phyloP scores from a whole-genome alignment of 2,329 filamentous ascomycete species.

The Ophiostoma sp. region DNA sequence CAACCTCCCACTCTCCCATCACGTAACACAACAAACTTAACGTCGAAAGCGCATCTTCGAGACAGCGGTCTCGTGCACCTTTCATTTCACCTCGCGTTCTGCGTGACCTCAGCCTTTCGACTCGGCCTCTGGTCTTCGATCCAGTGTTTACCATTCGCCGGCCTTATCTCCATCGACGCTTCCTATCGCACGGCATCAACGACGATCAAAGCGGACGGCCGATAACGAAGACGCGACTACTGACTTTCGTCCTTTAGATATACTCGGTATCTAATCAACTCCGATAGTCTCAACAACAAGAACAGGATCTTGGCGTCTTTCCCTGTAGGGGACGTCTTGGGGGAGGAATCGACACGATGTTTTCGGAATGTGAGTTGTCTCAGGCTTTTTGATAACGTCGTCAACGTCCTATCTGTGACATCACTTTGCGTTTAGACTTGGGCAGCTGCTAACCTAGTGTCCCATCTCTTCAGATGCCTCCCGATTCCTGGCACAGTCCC shows the following conservation, averaged over 20 bases:
- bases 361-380: conserved; percentile 78
- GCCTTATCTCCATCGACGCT: not conserved
- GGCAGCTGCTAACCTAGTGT: not conserved
- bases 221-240: conserved; percentile 9
- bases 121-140: not conserved
- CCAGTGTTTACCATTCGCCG: not conserved
- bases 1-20: not conserved
- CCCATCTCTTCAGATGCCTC: conserved; percentile 72
- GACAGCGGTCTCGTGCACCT: conserved; percentile 26
- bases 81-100: not conserved
- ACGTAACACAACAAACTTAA: not conserved
- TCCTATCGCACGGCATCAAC: not conserved
- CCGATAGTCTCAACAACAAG: not conserved
- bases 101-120: not conserved
- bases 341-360: conserved; percentile 56
- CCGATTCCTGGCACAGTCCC: conserved; percentile 92
- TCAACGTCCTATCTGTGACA: not conserved
- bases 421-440: not conserved
- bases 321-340: conserved; percentile 19
- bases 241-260: not conserved
- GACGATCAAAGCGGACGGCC: not conserved
- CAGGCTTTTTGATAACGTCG: not conserved
- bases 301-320: not conserved
- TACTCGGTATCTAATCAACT: not conserved
- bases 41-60: not conserved